Evolutionary conservation across 495 filamentous ascomycete genomes (phyloP).

Genomic region (Penicillium lagena): DNA sequence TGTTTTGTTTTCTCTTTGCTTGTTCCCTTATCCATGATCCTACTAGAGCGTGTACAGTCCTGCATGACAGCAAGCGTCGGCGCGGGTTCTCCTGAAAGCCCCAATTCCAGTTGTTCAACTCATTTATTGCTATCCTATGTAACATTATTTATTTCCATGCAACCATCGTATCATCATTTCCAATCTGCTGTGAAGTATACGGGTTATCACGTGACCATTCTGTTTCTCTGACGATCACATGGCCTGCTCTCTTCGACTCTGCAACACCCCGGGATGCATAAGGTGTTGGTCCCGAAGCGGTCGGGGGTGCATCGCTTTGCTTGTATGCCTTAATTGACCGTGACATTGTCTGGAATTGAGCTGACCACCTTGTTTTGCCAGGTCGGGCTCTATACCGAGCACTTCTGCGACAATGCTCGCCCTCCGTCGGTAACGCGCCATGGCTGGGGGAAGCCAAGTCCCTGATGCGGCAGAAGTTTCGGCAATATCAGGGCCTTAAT

Average conservation of each 20-base stretch:
- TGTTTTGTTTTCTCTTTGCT: constrained; percentile 17
- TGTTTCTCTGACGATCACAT: background rate
- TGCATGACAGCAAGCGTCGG: constrained; percentile 35
- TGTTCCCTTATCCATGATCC: constrained; percentile 15
- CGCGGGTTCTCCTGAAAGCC: constrained; percentile 18
- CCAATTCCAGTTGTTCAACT: constrained; percentile 10
- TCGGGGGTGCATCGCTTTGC: constrained; percentile 55
- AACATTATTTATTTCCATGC: background rate
- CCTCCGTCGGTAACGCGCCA: constrained; percentile 36
- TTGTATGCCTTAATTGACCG: constrained; percentile 40
- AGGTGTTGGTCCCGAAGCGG: constrained; percentile 36
- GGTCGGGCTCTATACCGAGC: constrained; percentile 69
- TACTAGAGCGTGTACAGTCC: constrained; percentile 37
- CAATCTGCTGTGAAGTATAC: too few species aligned
- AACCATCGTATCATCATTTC: background rate
- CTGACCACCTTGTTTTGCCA: constrained; percentile 23
- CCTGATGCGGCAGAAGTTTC: constrained; percentile 51
- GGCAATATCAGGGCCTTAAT: constrained; percentile 46
- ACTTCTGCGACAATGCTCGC: constrained; percentile 55
- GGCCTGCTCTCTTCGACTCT: background rate
- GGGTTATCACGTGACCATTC: background rate
- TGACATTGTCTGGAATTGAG: background rate
- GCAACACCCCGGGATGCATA: constrained; percentile 28
- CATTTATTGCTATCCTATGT: background rate
- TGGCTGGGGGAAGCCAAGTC: constrained; percentile 32